Evolutionary conservation across 2,329 filamentous ascomycete genomes (phyloP).

Genomic region (Helminthosporium solani): DNA sequence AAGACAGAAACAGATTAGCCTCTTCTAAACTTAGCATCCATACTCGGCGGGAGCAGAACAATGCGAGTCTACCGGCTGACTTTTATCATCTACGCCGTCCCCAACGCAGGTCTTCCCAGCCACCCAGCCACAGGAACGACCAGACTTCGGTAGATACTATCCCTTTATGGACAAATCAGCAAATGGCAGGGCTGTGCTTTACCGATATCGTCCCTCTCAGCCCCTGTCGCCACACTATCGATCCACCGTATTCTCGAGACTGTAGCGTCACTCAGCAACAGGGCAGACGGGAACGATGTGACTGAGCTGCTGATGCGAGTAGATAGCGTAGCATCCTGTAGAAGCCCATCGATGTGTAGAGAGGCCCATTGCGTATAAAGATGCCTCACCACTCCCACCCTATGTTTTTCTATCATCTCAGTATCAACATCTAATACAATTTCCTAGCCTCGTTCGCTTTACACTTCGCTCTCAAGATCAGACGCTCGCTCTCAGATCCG

Average conservation of each 20-base stretch:
- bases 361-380: constrained; percentile 28
- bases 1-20: neutral
- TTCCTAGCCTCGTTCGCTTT: constrained; percentile 35
- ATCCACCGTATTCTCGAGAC: constrained; percentile 34
- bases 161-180: constrained; percentile 1
- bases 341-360: constrained; percentile 20
- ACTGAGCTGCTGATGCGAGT: constrained; percentile 24
- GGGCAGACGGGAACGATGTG: constrained; percentile 21
- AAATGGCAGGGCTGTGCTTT: constrained; percentile 8
- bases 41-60: constrained; percentile 1
- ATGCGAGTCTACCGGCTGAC: neutral
- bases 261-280: constrained; percentile 26
- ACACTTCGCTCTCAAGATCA: constrained; percentile 20
- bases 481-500: constrained; percentile 31
- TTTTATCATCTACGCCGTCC: neutral
- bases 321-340: constrained; percentile 22
- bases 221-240: constrained; percentile 29
- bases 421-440: constrained; percentile 23
- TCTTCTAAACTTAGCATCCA: constrained; percentile 3
- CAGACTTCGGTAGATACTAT: neutral
- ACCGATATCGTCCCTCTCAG: constrained; percentile 2
- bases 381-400: constrained; percentile 13
- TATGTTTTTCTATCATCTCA: constrained; percentile 20
- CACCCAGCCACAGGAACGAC: neutral
- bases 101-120: constrained; percentile 3